Evolutionary conservation across 257 asterid genomes (phyloP).

Genomic region (Salvia splendens): DNA sequence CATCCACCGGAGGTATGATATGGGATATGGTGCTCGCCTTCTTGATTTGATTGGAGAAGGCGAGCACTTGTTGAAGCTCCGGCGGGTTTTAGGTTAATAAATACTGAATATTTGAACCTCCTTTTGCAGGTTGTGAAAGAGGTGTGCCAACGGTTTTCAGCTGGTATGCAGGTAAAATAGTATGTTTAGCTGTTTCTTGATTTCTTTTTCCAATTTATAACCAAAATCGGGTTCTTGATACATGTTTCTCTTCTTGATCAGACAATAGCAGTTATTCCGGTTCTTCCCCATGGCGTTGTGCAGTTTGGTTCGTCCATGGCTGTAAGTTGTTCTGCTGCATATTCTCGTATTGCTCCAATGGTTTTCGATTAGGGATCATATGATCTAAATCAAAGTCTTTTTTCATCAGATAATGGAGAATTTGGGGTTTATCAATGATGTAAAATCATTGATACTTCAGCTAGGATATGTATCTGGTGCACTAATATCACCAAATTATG

Average conservation of each 20-base stretch:
- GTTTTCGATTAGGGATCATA: not conserved
- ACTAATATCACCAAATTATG: conserved; percentile 50
- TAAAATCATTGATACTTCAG: conserved; percentile 55
- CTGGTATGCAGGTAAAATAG: conserved; percentile 80
- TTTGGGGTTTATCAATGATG: conserved; percentile 61
- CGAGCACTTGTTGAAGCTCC: no score
- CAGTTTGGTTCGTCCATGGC: conserved; percentile 77
- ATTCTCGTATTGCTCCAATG: not conserved
- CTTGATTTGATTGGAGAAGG: no score
- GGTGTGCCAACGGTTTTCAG: conserved; percentile 66
- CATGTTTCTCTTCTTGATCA: conserved; percentile 32
- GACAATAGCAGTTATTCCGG: conserved; percentile 88
- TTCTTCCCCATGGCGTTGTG: conserved; percentile 90
- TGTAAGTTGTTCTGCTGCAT: conserved; percentile 35
- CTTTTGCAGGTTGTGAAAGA: conserved; percentile 69
- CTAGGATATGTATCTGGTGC: conserved; percentile 67
- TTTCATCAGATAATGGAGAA: conserved; percentile 70
- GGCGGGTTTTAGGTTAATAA: not conserved
- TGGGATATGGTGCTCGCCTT: not conserved
- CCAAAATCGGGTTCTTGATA: conserved; percentile 5
- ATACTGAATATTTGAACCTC: not conserved
- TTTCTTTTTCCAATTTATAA: not conserved
- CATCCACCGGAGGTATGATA: conserved; percentile 74
- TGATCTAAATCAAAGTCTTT: not conserved
- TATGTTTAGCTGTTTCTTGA: not conserved